Evolutionary conservation across 2,329 filamentous ascomycete genomes (phyloP).

Genomic region (Trichoderma sp.): DNA sequence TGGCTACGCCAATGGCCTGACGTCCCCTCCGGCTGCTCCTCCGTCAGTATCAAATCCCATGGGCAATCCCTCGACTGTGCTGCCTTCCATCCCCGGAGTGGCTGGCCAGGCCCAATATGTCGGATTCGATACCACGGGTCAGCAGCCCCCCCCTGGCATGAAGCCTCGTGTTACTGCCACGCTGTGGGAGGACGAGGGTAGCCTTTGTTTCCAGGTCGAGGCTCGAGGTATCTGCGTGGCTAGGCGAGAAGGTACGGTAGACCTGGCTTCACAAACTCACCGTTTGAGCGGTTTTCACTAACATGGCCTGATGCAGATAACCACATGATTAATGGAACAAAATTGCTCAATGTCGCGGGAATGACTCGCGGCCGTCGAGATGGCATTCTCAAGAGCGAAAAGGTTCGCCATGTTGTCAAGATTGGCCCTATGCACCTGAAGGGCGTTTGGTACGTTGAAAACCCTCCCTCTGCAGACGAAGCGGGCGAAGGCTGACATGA

Average conservation of each 20-base stretch:
- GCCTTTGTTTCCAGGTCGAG: constrained; percentile 95
- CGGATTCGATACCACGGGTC: constrained; percentile 79
- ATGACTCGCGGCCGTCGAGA: constrained; percentile 96
- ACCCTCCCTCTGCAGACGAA: constrained; percentile 17
- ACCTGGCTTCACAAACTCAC: background rate
- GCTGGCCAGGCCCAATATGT: constrained; percentile 55
- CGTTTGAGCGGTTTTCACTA: background rate
- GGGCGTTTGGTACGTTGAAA: constrained; percentile 76
- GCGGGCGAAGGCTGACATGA: constrained; percentile 22
- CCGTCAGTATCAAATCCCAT: constrained; percentile 70
- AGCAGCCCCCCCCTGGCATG: constrained; percentile 87
- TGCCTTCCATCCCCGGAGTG: constrained; percentile 60
- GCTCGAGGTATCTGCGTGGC: constrained; percentile 95
- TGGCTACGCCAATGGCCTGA: constrained; percentile 70
- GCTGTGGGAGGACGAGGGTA: constrained; percentile 97
- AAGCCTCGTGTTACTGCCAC: constrained; percentile 96
- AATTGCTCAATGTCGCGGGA: constrained; percentile 91
- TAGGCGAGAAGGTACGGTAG: constrained; percentile 71
- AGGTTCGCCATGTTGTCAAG: constrained; percentile 94
- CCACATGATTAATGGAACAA: constrained; percentile 99
- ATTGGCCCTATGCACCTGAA: constrained; percentile 99
- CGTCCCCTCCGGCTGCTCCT: constrained; percentile 70
- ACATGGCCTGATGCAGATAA: constrained; percentile 61
- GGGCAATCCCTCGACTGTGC: constrained; percentile 58
- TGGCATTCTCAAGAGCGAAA: constrained; percentile 96